Percentiles rank a stretch among this genome's conserved stretches.
Conservation (phyloP, 2,329 filamentous ascomycete species). For the Fusarium annulatum region DNA sequence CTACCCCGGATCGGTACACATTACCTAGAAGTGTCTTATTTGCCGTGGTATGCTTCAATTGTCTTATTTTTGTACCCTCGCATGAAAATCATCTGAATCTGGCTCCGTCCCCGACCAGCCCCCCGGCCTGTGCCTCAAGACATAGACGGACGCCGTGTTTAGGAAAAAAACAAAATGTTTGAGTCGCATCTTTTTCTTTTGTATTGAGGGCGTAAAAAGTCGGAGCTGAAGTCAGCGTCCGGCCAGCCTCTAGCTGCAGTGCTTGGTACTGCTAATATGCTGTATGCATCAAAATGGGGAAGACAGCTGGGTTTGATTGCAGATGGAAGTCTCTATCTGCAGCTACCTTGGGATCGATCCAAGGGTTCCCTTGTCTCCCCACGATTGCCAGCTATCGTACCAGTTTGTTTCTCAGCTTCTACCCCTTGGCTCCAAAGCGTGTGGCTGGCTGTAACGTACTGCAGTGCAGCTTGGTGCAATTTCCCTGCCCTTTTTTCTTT, state of each 20-base stretch:
- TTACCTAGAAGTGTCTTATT: constrained; percentile 41
- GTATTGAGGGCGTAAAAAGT: background rate
- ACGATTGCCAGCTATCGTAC: constrained; percentile 33
- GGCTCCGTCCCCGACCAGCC: constrained; percentile 31
- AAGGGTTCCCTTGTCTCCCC: constrained; percentile 38
- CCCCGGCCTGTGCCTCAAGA: constrained; percentile 34
- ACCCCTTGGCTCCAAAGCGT: constrained; percentile 13
- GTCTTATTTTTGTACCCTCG: constrained; percentile 33
- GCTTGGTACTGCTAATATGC: constrained; percentile 11
- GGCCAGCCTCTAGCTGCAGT: constrained; percentile 8
- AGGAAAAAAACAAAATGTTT: background rate
- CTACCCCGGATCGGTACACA: constrained; percentile 35
- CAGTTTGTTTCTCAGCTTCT: constrained; percentile 19
- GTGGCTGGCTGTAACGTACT: constrained; percentile 35
- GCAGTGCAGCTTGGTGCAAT: constrained; percentile 29
- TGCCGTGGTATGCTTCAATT: constrained; percentile 44
- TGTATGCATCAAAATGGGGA: constrained; percentile 11
- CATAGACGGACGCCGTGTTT: constrained; percentile 8
- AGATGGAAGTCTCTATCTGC: constrained; percentile 21
- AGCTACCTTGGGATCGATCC: constrained; percentile 20
- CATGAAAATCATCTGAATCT: constrained; percentile 39
- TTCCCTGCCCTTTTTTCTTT: constrained; percentile 40
- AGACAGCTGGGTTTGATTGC: constrained; percentile 6
- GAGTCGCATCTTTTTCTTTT: constrained; percentile 33
- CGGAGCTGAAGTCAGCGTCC: constrained; percentile 40